Conservation (phyloP, 176 grass and related monocot species). For the Phoenix roebelenii region DNA sequence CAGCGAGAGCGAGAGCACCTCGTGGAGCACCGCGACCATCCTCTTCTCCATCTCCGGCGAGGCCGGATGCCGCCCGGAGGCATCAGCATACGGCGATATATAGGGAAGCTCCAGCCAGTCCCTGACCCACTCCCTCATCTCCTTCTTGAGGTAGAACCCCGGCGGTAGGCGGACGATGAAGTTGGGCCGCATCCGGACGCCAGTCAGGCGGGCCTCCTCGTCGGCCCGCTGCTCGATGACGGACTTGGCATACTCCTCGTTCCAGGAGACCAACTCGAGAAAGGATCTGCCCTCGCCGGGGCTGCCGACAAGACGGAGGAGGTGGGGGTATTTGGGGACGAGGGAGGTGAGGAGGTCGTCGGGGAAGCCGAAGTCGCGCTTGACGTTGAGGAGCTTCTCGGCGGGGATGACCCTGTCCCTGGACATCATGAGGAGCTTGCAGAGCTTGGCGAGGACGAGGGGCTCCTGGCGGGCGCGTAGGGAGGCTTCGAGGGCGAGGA, state of each 20-base stretch:
- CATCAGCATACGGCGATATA: slow-evolving; percentile 50
- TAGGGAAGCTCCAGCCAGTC: slow-evolving; percentile 88
- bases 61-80: slow-evolving; percentile 27
- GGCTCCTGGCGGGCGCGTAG: slow-evolving; percentile 30
- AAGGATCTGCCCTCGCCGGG: slow-evolving; percentile 43
- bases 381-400: slow-evolving; percentile 51
- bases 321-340: slow-evolving; percentile 42
- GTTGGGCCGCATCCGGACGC: slow-evolving; percentile 60
- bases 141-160: slow-evolving; percentile 80
- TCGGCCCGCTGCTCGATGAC: slow-evolving; percentile 59
- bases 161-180: slow-evolving; percentile 49
- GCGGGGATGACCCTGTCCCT: slow-evolving; percentile 41
- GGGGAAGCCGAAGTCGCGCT: slow-evolving; percentile 74
- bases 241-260: slow-evolving; percentile 44
- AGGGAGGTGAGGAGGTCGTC: slow-evolving; percentile 62
- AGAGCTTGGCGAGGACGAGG: slow-evolving; percentile 46
- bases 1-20: slow-evolving; percentile 59
- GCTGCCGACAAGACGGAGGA: slow-evolving; percentile 42
- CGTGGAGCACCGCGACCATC: slow-evolving; percentile 59
- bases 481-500: slow-evolving; percentile 31
- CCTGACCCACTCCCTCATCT: slow-evolving; percentile 81
- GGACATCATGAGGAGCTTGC: slow-evolving; percentile 89
- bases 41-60: slow-evolving; percentile 70
- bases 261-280: slow-evolving; percentile 59
- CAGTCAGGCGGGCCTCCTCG: slow-evolving; percentile 43